Percentiles rank a stretch among this genome's conserved stretches.
Conservation (phyloP, 176 grass and related monocot species). For the Metroxylon sagu region DNA sequence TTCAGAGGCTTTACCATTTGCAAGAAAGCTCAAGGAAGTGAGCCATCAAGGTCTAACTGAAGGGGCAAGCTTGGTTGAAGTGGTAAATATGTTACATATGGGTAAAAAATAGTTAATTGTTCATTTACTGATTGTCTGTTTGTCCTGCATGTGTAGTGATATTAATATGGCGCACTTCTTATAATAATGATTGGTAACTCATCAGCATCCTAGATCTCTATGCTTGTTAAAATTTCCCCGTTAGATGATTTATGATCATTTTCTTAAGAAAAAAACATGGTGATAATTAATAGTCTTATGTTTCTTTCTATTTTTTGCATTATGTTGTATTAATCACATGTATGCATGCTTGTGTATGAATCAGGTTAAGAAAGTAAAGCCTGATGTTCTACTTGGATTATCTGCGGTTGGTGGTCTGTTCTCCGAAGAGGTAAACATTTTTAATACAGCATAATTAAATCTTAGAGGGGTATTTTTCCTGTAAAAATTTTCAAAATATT, state of each 20-base stretch:
- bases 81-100: constrained; percentile 41
- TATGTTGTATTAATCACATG: constrained; percentile 1
- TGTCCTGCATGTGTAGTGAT: too few species aligned
- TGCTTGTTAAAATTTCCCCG: too few species aligned
- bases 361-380: constrained; percentile 95
- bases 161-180: too few species aligned
- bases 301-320: neutral
- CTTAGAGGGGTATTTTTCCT: too few species aligned
- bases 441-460: neutral
- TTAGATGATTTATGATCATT: too few species aligned
- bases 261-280: too few species aligned
- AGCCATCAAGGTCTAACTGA: constrained; percentile 65
- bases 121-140: too few species aligned
- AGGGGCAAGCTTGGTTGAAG: constrained; percentile 83
- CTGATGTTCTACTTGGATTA: constrained; percentile 96
- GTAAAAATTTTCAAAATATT: too few species aligned
- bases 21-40: constrained; percentile 64
- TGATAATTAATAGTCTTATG: too few species aligned
- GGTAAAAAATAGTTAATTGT: too few species aligned
- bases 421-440: constrained; percentile 64
- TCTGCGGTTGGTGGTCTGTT: constrained; percentile 97
- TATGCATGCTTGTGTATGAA: constrained; percentile 12
- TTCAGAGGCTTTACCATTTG: constrained; percentile 67
- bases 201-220: too few species aligned
- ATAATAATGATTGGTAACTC: too few species aligned